Conservation (phyloP, 2,329 filamentous ascomycete genomes). For the Colletotrichum sp. region DNA sequence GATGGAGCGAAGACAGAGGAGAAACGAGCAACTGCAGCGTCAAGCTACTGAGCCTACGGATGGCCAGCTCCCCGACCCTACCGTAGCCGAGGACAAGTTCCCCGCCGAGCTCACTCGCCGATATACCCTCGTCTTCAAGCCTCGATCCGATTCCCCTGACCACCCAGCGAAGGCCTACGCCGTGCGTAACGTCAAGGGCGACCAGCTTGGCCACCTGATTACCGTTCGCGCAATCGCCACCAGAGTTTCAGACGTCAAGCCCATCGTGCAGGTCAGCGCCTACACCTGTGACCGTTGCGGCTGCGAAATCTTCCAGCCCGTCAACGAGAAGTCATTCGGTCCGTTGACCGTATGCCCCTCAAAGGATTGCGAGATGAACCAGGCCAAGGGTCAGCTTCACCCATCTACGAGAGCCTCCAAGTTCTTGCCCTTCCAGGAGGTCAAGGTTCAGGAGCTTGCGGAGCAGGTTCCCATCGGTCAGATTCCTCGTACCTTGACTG, state of each 20-base stretch:
- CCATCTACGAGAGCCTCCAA: slow-evolving; percentile 96
- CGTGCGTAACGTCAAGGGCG: slow-evolving; percentile 91
- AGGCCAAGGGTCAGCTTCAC: slow-evolving; percentile 91
- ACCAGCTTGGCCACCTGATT: slow-evolving; percentile 91
- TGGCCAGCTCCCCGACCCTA: slow-evolving; percentile 56
- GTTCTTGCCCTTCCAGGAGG: slow-evolving; percentile 95
- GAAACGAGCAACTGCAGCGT: slow-evolving; percentile 78
- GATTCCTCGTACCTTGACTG: slow-evolving; percentile 88
- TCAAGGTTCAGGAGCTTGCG: slow-evolving; percentile 99
- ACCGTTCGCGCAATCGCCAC: slow-evolving; percentile 95
- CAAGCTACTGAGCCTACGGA: slow-evolving; percentile 55
- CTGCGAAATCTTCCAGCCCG: slow-evolving; percentile 95
- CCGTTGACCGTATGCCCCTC: slow-evolving; percentile 89
- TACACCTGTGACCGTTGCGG: slow-evolving; percentile 98
- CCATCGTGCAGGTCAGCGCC: slow-evolving; percentile 94
- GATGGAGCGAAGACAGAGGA: slow-evolving; percentile 86
- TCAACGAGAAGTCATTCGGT: slow-evolving; percentile 88
- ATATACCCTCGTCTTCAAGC: slow-evolving; percentile 97
- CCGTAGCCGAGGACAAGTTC: slow-evolving; percentile 77
- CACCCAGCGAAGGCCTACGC: slow-evolving; percentile 72
- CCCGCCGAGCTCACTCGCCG: slow-evolving; percentile 90
- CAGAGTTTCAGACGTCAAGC: slow-evolving; percentile 96
- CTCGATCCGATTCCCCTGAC: slow-evolving; percentile 75
- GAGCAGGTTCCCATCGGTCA: slow-evolving; percentile 98
- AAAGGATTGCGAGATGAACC: slow-evolving; percentile 86